Percentiles rank a stretch among this genome's conserved stretches.
Conservation (phyloP, 257 asterid genomes). For the Paulownia fortunei region DNA sequence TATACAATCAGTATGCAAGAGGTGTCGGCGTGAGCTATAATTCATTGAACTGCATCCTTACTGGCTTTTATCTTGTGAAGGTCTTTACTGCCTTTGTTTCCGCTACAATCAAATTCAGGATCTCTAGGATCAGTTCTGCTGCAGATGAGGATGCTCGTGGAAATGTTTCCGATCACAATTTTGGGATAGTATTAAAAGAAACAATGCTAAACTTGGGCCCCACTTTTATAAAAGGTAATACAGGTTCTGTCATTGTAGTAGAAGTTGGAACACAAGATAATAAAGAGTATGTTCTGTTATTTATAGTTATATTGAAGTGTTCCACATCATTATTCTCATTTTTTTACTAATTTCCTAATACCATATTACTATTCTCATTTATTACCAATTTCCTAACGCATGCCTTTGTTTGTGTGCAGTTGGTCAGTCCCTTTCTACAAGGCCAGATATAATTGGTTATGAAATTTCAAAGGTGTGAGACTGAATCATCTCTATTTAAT, state of each 20-base stretch:
- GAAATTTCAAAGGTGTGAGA: conserved; percentile 78
- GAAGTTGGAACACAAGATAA: conserved; percentile 12
- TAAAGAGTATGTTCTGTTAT: conserved; percentile 9
- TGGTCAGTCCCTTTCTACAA: conserved; percentile 97
- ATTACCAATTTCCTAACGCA: conserved; percentile 22
- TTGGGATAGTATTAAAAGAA: conserved; percentile 82
- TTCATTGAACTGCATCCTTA: conserved; percentile 39
- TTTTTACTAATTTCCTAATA: background rate
- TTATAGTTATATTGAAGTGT: conserved; percentile 22
- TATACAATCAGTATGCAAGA: conserved; percentile 17
- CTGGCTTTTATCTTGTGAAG: conserved; percentile 54
- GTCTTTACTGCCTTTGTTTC: conserved; percentile 81
- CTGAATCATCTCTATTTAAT: conserved; percentile 3
- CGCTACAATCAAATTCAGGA: conserved; percentile 74
- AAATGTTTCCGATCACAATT: conserved; percentile 56
- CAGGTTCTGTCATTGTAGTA: background rate
- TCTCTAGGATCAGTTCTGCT: conserved; percentile 59
- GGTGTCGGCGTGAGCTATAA: conserved; percentile 17
- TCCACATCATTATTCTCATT: conserved; percentile 8
- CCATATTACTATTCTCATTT: conserved; percentile 26
- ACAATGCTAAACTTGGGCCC: conserved; percentile 94
- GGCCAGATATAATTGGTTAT: conserved; percentile 91
- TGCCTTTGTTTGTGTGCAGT: conserved; percentile 56
- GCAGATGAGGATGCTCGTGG: conserved; percentile 47
- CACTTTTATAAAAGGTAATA: conserved; percentile 89